phyloP scores from a whole-genome alignment of 1,284 basidiomycete genomes.

The Heliocybe sulcata region DNA sequence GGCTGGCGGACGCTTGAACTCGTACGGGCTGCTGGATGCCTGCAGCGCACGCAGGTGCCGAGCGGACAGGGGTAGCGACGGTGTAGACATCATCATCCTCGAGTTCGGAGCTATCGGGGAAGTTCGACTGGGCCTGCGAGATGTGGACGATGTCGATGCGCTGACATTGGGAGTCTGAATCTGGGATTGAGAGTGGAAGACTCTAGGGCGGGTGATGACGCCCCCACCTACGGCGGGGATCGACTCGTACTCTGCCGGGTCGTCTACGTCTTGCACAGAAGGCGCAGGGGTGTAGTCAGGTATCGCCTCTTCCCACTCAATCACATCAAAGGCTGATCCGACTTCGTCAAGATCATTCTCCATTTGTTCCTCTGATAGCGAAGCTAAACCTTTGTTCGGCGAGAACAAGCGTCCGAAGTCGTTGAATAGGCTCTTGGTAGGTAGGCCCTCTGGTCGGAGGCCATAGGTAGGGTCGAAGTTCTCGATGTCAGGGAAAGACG shows the following conservation, averaged over 20 bases:
- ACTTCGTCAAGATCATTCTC: conserved; percentile 34
- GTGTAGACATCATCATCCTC: not conserved
- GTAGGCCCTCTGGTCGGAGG: conserved; percentile 87
- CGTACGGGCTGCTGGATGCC: not conserved
- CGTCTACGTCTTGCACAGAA: conserved; percentile 19
- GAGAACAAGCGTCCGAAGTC: conserved; percentile 68
- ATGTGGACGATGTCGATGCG: not conserved
- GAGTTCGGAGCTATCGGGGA: not conserved
- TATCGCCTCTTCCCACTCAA: conserved; percentile 59
- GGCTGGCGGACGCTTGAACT: not conserved
- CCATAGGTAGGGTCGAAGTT: conserved; percentile 96
- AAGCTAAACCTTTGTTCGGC: conserved; percentile 65
- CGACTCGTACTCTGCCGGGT: conserved; percentile 28
- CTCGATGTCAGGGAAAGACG: conserved; percentile 77
- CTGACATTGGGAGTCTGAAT: conserved; percentile 12
- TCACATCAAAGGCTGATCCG: conserved; percentile 52
- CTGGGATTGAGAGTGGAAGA: conserved; percentile 51
- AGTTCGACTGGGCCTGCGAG: not conserved
- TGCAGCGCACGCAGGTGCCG: not conserved
- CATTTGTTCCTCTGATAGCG: conserved; percentile 65
- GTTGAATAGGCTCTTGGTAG: conserved; percentile 64
- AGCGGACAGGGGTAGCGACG: not conserved
- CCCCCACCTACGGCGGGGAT: conserved; percentile 63
- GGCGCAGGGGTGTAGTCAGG: conserved; percentile 27
- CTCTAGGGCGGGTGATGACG: conserved; percentile 50